Conservation (phyloP, 1,139 yeast genomes). For the Suhomyces coccinellae region DNA sequence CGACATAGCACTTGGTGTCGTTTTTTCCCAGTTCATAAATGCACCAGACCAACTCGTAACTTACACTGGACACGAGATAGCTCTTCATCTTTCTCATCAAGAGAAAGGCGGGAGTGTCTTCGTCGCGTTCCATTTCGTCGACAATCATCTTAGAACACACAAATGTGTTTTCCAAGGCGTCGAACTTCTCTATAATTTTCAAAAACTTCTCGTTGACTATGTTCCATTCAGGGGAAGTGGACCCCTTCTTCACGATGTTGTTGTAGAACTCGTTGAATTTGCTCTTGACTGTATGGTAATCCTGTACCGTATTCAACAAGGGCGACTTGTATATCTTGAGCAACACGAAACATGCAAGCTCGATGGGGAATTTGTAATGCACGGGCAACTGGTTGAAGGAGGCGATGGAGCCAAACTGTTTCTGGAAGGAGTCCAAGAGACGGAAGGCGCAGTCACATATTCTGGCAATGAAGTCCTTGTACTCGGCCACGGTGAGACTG, state of each 20-base stretch:
- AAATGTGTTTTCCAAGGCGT: slow-evolving; percentile 20
- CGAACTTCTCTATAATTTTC: slow-evolving; percentile 33
- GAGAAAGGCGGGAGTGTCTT: slow-evolving; percentile 24
- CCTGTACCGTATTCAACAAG: slow-evolving; percentile 29
- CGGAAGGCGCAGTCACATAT: slow-evolving; percentile 33
- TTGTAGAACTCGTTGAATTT: slow-evolving; percentile 32
- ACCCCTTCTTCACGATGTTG: slow-evolving; percentile 11
- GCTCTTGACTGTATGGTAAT: slow-evolving; percentile 33
- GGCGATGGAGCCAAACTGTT: slow-evolving; percentile 23
- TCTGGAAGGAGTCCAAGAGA: slow-evolving; percentile 26
- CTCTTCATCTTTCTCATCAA: slow-evolving; percentile 39
- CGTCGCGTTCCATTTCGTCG: slow-evolving; percentile 1
- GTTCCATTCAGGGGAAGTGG: slow-evolving; percentile 22
- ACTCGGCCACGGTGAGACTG: slow-evolving; percentile 30
- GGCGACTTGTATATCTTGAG: slow-evolving; percentile 42
- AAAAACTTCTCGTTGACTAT: slow-evolving; percentile 29
- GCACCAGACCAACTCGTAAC: slow-evolving; percentile 45
- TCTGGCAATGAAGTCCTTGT: slow-evolving; percentile 31
- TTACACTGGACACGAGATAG: slow-evolving; percentile 41
- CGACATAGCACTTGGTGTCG: slow-evolving; percentile 13
- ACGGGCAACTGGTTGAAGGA: slow-evolving; percentile 40
- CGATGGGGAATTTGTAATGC: slow-evolving; percentile 43
- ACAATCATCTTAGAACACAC: slow-evolving; percentile 9
- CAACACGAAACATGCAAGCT: slow-evolving; percentile 34
- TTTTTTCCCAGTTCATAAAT: slow-evolving; percentile 30